phyloP scores from a whole-genome alignment of 1,139 yeast species.

The Candida glucosophila region DNA sequence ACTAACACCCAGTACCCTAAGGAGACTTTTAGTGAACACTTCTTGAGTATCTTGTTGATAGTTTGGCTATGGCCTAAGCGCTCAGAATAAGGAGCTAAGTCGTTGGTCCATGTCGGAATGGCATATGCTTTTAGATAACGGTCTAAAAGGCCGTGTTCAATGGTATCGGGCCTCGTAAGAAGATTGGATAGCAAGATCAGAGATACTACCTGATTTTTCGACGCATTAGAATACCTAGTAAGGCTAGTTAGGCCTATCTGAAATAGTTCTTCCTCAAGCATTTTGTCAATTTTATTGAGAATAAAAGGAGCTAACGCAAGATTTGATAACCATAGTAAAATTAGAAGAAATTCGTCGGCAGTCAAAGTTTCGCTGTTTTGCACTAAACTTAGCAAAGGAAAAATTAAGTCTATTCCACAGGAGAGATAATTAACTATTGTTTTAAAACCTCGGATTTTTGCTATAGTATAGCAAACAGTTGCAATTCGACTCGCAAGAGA shows the following conservation, averaged over 20 bases:
- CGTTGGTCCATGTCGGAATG: not conserved
- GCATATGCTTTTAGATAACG: constrained; percentile 7
- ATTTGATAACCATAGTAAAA: constrained; percentile 69
- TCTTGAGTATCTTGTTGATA: constrained; percentile 28
- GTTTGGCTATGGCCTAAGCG: constrained; percentile 30
- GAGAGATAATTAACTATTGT: constrained; percentile 49
- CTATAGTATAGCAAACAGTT: constrained; percentile 44
- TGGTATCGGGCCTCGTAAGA: constrained; percentile 24
- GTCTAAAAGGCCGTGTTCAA: constrained; percentile 8
- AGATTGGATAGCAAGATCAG: constrained; percentile 31
- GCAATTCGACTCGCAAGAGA: constrained; percentile 9
- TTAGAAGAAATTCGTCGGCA: constrained; percentile 46
- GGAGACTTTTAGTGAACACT: constrained; percentile 8
- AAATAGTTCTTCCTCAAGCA: constrained; percentile 27
- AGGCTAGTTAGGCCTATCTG: constrained; percentile 21
- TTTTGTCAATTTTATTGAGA: constrained; percentile 30
- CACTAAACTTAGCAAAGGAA: constrained; percentile 20
- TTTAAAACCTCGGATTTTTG: constrained; percentile 63
- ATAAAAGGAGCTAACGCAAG: constrained; percentile 67
- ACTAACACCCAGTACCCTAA: constrained; percentile 8
- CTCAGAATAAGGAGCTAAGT: too few relatives aligned
- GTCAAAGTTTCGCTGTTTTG: constrained; percentile 1
- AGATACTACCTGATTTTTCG: constrained; percentile 23
- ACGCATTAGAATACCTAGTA: constrained; percentile 13
- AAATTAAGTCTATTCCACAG: constrained; percentile 47